Evolutionary conservation across 1,139 yeast genomes (phyloP), one percentile per base, ranked within the genome.

Genomic region (Yamadazyma sp.): DNA sequence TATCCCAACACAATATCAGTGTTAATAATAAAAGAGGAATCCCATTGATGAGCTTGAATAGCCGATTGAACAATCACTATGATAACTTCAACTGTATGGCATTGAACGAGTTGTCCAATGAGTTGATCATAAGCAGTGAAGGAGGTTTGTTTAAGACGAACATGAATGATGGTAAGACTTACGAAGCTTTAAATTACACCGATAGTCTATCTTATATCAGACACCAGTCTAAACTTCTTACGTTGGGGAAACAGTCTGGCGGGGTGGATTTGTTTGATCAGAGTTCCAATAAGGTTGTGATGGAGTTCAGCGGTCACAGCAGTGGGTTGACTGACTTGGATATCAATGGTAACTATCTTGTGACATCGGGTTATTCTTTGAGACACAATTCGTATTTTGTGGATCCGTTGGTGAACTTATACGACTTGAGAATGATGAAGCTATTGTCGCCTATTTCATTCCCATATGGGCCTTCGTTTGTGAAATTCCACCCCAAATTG

Each of bases 401-500:
- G 23, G 98, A 92, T 55, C 92, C 96, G 0, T 72, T 90, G 48
- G 92, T 92, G 18, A 84, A 83, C 47, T 80, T 88, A 14, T 89
- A 79, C 58, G 98, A 92, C 57, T 61, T 88, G 25, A 73, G 95
- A 44, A 78, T 81, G 47, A 72, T 87, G 78, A 75, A 79, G 42
- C 76, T 92, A 2, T 61, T 85, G 39, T 72, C 95, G 0, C 97
- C 97, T 2, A 70, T 90, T 3, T 82, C 96, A 2, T 89, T 89
- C 57, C 87, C 95, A 0, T 84, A 89, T 0, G 97, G 97, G 4
- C 97, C 97, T 1, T 75, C 87, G 6, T 85, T 78, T 56, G 94
- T 86, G 1, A 74, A 85, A 36, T 73, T 90, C 46, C 97, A 90
- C 61, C 97, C 97, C 3, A 86, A 86, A 45, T 61, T 89, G 41